Evolutionary conservation across 2,329 filamentous ascomycete species (phyloP), one percentile per base, ranked within the genome.

Genomic region (Colletotrichum sp.): DNA sequence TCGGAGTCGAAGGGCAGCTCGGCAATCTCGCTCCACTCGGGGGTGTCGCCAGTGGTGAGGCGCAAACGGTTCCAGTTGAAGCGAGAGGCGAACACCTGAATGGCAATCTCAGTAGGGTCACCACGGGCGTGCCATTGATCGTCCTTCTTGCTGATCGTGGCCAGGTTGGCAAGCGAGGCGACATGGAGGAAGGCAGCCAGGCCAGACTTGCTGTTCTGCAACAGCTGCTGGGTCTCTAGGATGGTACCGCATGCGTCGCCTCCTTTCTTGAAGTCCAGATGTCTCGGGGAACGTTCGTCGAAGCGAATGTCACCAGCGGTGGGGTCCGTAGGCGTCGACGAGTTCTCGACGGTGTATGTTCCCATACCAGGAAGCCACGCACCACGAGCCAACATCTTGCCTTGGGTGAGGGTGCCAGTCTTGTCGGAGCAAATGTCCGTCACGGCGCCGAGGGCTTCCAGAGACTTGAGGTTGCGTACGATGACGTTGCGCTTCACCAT

Each of bases 71-170:
- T 89, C 86, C 89, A 90, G 43, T 89, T 85, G 79, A 94, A 94
- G 7, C 92, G 90, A 62, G 87, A 89, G 16, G 91, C 91, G 76
- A 94, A 92, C 2, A 94, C 92, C 77, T 93, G 91, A 28, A 94
- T 91, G 5, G 92, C 92, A 72, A 93, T 93, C 78, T 94, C 92
- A 1, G 92, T 94, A 1, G 91, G 90, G 79, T 92, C 90, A 36
- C 91, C 91, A 55, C 89, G 87, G 56, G 90, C 89, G 61, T 88
- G 86, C 91, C 91, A 92, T 52, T 85, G 81, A 4, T 77, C 78
- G 7, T 80, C 77, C 56, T 83, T 86, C 75, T 89, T 86, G 76
- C 90, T 88, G 8, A 93, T 87, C 66, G 87, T 87, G 2, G 91
- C 90, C 9, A 93, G 82, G 78, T 93, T 93, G 12, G 90, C 91